Evolutionary conservation across 169 alveolate genomes (phyloP), one percentile per base, ranked within the genome.

Genomic region (Theileria sp.): DNA sequence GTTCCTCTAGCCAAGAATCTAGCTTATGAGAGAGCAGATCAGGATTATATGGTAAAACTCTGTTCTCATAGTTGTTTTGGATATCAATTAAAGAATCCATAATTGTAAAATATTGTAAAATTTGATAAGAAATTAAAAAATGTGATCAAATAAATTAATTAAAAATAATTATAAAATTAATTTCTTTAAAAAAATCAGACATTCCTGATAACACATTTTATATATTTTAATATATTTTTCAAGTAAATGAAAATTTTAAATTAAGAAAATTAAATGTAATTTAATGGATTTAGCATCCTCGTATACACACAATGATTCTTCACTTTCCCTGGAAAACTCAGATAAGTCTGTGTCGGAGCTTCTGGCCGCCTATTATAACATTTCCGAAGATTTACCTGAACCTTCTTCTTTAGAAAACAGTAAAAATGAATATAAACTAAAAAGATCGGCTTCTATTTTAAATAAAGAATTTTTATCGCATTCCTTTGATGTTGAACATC

Each of bases 321-420:
- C 21, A 1, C 25, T 51, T 17, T 51, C 77, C 26, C 38, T 23
- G 26, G 30, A 38, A 62, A 50, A 1, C 34, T 17, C 21, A 19
- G 79, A 76, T 69, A 77, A 68, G 76, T 77, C 89, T n/a, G 89
- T 83, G 12, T 76, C 89, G 17, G 86, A 65, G n/a, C 65, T 83
- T 25, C 75, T 83, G 50, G 76, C 89, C 5, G 28, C 89, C 3
- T 83, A 64, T 58, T 77, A 83, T 62, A 75, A 58, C 71, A 51
- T 70, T n/a, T 75, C 19, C 17, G 54, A 44, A 15, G 54, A 44
- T 44, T 44, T 44, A 13, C 54, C 54, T 0, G 81, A 73, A n/a
- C 2, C 69, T 12, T 21, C 34, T 23, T n/a, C 36, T 3, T 49
- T 30, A 5, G 32, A 13, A 26, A 15, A 19, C 26, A 28, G 19